phyloP scores from a whole-genome alignment of 75 land plant species.

The Isoetes taiwanensis region DNA sequence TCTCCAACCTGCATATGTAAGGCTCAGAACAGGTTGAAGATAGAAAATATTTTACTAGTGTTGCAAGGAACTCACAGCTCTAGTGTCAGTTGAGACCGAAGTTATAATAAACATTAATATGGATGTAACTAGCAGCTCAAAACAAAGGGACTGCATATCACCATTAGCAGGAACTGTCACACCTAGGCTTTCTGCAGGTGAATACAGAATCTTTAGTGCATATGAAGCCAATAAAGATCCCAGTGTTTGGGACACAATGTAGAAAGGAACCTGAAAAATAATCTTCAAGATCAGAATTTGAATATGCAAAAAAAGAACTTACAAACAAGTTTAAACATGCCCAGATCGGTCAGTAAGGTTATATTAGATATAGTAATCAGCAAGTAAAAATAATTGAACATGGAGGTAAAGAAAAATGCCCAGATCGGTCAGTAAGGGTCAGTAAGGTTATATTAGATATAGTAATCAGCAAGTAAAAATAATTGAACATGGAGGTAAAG shows the following conservation, averaged over 20 bases:
- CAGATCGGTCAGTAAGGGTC: too few species aligned
- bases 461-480: too few species aligned
- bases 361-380: too few species aligned
- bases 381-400: too few species aligned
- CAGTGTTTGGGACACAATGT: neutral
- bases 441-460: too few species aligned
- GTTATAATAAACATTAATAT: slow-evolving; percentile 1
- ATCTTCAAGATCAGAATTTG: too few species aligned
- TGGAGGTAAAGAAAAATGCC: neutral
- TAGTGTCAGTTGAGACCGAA: neutral
- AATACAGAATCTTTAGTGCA: neutral
- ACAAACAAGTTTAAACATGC: too few species aligned
- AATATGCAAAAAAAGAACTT: too few species aligned
- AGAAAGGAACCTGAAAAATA: slow-evolving; percentile 1
- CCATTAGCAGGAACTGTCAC: neutral
- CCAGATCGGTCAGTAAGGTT: too few species aligned
- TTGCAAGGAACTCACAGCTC: neutral
- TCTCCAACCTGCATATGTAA: neutral
- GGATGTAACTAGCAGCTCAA: neutral
- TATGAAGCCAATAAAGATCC: neutral
- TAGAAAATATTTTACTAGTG: neutral
- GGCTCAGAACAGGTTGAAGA: neutral
- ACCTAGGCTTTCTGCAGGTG: neutral
- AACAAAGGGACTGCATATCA: neutral
- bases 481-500: neutral